phyloP scores from a whole-genome alignment of 2,329 filamentous ascomycete species.

The Trichoderma sp. region DNA sequence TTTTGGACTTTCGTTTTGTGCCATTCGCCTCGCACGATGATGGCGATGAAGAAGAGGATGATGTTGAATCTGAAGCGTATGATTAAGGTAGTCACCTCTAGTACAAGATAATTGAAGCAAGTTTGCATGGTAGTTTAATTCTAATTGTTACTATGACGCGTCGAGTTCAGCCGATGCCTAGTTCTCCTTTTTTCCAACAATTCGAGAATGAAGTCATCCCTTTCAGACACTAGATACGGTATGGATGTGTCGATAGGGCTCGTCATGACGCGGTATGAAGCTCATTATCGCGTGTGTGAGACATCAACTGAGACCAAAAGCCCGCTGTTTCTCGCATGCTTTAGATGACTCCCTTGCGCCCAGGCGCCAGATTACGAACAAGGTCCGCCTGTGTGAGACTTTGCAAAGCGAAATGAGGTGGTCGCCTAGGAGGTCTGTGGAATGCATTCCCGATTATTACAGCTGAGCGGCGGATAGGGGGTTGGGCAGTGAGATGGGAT shows the following conservation, averaged over 20 bases:
- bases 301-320: constrained; percentile 10
- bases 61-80: background rate
- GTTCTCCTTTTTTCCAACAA: background rate
- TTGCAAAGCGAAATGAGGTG: constrained; percentile 8
- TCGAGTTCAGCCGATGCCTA: background rate
- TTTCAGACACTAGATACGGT: background rate
- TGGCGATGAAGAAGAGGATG: constrained; percentile 28
- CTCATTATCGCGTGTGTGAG: constrained; percentile 12
- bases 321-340: constrained; percentile 4
- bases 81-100: background rate
- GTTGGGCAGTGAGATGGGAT: background rate
- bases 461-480: background rate
- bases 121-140: background rate
- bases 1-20: constrained; percentile 80
- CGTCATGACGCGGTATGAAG: background rate
- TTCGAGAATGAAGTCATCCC: background rate
- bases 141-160: background rate
- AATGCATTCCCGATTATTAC: background rate
- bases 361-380: background rate
- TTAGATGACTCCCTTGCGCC: constrained; percentile 7
- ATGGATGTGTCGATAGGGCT: background rate
- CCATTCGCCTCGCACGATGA: constrained; percentile 64
- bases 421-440: background rate
- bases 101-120: background rate
- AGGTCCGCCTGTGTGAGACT: constrained; percentile 8